Evolutionary conservation across 805 yeast species (phyloP), one percentile per base, ranked within the genome.

Genomic region (Yarrowia sp.): DNA sequence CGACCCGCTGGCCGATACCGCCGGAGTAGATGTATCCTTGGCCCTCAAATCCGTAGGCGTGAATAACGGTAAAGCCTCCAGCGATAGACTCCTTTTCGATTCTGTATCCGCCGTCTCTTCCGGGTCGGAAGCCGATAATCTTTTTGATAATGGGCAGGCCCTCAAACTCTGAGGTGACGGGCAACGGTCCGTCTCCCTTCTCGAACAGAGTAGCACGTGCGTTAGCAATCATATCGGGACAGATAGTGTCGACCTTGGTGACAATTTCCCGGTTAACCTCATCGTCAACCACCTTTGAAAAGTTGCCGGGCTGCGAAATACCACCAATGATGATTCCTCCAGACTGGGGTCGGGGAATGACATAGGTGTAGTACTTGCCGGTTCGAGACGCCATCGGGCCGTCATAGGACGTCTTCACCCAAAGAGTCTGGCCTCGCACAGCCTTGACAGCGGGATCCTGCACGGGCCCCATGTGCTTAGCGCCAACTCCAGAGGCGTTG

Each of bases 91-190:
- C 83, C 53, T 79, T 72, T 71, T 84, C 86, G 5, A 87, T 76
- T 70, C 89, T 81, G 8, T 84, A 81, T 15, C 92, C 92, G 9
- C 85, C 87, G 19, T 78, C 73, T 72, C 92, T 80, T 2, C 82
- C 89, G 0, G 93, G 93, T 75, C 93, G 82, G 68, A 87, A 82
- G 0, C 91, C 94, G 32, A 87, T 89, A 72, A 86, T 86, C 53
- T 82, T 76, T 59, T 82, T 80, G 26, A 81, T 79, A 26, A 50
- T 41, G 9, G 59, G 43, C 9, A 36, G 40, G 5, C 49, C 53
- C 43, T 59, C 53, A 35, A 59, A 59, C 66, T 59, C 53, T 10
- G 66, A 45, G 19, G 50, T 46, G 26, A 56, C 63, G 40, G 63
- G 48, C 63, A 56, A 56, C 38, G 63, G 63, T 35, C 66, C 66